Evolutionary conservation across 1,139 yeast species (phyloP), one percentile per base, ranked within the genome.

Genomic region (Keqinozyma sinolaborantium): DNA sequence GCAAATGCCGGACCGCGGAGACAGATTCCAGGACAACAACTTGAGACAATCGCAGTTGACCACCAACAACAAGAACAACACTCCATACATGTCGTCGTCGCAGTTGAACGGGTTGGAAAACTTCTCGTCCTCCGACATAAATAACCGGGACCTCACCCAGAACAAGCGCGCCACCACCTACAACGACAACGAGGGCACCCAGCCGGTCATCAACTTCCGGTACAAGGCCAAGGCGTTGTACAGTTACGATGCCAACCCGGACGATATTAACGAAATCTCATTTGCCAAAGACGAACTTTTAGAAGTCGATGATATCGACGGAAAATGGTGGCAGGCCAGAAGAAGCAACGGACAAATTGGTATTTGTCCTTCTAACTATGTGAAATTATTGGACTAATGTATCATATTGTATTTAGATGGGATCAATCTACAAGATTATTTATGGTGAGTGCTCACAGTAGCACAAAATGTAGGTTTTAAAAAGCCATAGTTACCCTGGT

Each of bases 311-410:
- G 97, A 92, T 52, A 85, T 87, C 37, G 87, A 86, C 44, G 97
- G 97, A 32, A 83, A 94, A 63, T 92, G 98, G 98, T 92, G 97
- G 97, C 96, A 88, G 60, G 97, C 96, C 23, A 78, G 85, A 53
- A 77, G 90, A 51, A 71, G 83, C 13, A 83, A 79, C 47, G 98
- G 98, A 29, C 95, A 88, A 56, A 85, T 87, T 31, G 98, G 98
- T 47, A 92, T 92, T 47, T 90, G 96, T 58, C 98, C 98, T 32
- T 83, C 95, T 44, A 92, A 92, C 58, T 92, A 92, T 51, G 94
- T 90, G 31, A 84, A 85, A 53, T 64, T 87, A 45, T 61, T 82
- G 33, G 78, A 70, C 36, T 51, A 33, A 31, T 25, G 33, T 30
- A 30, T 34, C 21, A 18, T 18, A 18, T 18, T 18, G 21, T 18